Conservation (phyloP, 2,329 filamentous ascomycete genomes). For the Ilyonectria sp. region DNA sequence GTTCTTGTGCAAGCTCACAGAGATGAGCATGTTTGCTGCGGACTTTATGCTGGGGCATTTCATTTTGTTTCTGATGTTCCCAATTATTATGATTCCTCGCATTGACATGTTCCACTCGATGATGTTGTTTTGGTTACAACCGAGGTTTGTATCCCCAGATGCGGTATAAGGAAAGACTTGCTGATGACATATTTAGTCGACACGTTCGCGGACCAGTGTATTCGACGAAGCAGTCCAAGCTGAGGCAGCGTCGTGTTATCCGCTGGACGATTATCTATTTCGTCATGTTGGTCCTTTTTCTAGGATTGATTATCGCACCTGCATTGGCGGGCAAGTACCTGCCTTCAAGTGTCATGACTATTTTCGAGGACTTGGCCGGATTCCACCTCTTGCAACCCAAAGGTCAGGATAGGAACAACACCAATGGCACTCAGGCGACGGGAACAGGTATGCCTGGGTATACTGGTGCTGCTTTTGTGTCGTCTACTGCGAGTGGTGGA, state of each 20-base stretch:
- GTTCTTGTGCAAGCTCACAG: constrained; percentile 98
- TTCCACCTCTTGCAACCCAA: constrained; percentile 78
- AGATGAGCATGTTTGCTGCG: constrained; percentile 94
- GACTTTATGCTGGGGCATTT: constrained; percentile 95
- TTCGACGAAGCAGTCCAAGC: constrained; percentile 98
- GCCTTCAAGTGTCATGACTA: constrained; percentile 32
- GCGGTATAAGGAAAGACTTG: neutral
- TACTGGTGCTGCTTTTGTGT: constrained; percentile 51
- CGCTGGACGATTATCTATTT: constrained; percentile 97
- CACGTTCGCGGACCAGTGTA: constrained; percentile 99
- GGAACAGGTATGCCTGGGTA: constrained; percentile 62
- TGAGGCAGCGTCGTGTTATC: constrained; percentile 91
- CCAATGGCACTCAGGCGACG: constrained; percentile 60
- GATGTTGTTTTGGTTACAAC: constrained; percentile 98
- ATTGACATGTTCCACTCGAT: constrained; percentile 97
- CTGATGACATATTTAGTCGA: constrained; percentile 73
- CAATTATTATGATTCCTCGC: constrained; percentile 86
- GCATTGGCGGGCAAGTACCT: constrained; percentile 78
- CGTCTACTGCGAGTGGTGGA: constrained; percentile 33
- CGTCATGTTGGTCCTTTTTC: constrained; percentile 83
- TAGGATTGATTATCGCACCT: constrained; percentile 85
- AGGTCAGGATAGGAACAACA: constrained; percentile 69
- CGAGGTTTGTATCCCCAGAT: constrained; percentile 79
- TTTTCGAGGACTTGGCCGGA: constrained; percentile 44
- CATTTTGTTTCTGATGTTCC: constrained; percentile 93